Conservation (phyloP, 1,284 basidiomycete genomes). For the Psilocybe mexicana region DNA sequence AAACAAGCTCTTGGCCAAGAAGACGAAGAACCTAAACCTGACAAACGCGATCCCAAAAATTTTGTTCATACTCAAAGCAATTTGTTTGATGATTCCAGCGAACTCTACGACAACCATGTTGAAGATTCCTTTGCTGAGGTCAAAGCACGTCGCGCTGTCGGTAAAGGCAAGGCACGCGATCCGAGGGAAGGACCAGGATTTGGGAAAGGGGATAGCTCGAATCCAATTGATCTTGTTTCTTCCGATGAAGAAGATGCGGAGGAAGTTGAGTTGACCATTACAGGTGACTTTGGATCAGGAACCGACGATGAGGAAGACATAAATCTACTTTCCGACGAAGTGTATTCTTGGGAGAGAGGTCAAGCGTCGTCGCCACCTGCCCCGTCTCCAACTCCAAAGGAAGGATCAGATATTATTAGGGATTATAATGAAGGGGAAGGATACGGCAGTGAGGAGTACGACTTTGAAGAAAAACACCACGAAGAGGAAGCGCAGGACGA, state of each 20-base stretch:
- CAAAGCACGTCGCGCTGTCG: constrained; percentile 42
- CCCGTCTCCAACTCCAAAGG: constrained; percentile 1
- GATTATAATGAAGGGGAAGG: constrained; percentile 24
- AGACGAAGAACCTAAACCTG: constrained; percentile 13
- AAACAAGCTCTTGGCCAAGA: constrained; percentile 53
- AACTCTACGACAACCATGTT: constrained; percentile 26
- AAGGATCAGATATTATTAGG: constrained; percentile 17
- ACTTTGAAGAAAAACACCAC: constrained; percentile 19
- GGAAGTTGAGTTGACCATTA: constrained; percentile 19
- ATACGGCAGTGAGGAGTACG: constrained; percentile 24
- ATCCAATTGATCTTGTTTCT: constrained; percentile 49
- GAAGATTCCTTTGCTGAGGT: constrained; percentile 60
- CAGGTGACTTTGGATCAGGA: neutral
- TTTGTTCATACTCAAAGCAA: constrained; percentile 20
- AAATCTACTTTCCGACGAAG: constrained; percentile 23
- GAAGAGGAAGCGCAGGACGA: constrained; percentile 1
- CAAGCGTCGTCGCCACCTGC: constrained; percentile 16
- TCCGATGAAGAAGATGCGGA: constrained; percentile 28
- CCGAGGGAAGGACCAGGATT: constrained; percentile 57
- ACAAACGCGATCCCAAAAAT: constrained; percentile 3
- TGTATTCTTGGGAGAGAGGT: constrained; percentile 20
- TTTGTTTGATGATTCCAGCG: constrained; percentile 30
- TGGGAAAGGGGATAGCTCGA: constrained; percentile 33
- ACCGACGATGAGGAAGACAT: constrained; percentile 19
- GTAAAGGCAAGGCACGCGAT: constrained; percentile 60